A percentile compares a stretch with the other conserved stretches of the same genome.
Evolutionary conservation across 768 basidiomycete genomes (phyloP).

Genomic region (Tremella yokohamensis): DNA sequence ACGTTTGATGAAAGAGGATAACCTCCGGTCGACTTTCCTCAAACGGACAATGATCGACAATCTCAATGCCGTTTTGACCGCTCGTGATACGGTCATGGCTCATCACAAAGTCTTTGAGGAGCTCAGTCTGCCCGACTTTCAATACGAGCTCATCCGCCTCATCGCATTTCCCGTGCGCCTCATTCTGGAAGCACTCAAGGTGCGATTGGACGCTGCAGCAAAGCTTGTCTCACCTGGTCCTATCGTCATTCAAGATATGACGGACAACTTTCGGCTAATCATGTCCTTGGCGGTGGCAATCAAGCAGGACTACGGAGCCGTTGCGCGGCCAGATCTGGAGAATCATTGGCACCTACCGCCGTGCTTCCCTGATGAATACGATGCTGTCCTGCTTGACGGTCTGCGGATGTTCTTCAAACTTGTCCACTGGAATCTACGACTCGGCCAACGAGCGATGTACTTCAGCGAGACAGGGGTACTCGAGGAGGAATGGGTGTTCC

Average conservation of each 20-base stretch:
- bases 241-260: constrained; percentile 89
- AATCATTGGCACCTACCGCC: constrained; percentile 84
- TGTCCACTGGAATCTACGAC: constrained; percentile 93
- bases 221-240: constrained; percentile 83
- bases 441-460: constrained; percentile 82
- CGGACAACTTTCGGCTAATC: constrained; percentile 84
- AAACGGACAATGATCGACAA: constrained; percentile 67
- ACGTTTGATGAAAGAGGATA: constrained; percentile 88
- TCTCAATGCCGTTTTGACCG: constrained; percentile 75
- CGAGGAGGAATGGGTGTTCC: constrained; percentile 91
- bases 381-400: constrained; percentile 79
- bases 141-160: constrained; percentile 79
- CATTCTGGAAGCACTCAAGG: constrained; percentile 82
- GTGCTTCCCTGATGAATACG: constrained; percentile 86
- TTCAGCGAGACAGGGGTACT: constrained; percentile 98
- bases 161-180: constrained; percentile 96
- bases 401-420: constrained; percentile 86
- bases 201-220: constrained; percentile 74
- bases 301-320: constrained; percentile 89
- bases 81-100: constrained; percentile 80
- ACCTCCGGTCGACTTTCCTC: constrained; percentile 90
- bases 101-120: constrained; percentile 70
- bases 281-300: constrained; percentile 91
- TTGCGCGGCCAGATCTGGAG: constrained; percentile 77
- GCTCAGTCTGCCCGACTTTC: constrained; percentile 84